Conservation (phyloP, 352 stramenopile species). For the Globisporangium paroecandrum region DNA sequence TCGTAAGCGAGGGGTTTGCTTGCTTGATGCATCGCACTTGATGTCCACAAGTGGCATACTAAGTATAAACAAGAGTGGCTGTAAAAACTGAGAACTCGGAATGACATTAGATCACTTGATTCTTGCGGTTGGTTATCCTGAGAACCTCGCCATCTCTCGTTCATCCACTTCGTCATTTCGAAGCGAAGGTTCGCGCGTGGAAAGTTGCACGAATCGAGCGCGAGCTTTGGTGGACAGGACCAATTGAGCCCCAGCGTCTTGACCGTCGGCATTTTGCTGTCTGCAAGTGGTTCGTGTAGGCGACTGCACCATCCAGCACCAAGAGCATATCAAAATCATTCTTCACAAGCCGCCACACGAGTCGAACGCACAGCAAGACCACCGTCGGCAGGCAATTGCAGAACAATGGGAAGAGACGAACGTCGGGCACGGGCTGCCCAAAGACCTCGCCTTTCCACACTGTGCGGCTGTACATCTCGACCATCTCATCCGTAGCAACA, state of each 20-base stretch:
- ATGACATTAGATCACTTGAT: too few species aligned
- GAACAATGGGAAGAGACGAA: constrained; percentile 26
- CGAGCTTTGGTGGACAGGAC: too few species aligned
- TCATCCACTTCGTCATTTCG: too few species aligned
- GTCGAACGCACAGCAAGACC: constrained; percentile 18
- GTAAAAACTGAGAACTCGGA: too few species aligned
- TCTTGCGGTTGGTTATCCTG: too few species aligned
- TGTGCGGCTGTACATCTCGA: constrained; percentile 20
- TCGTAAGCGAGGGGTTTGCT: too few species aligned
- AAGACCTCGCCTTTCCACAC: constrained; percentile 9
- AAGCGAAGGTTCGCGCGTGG: too few species aligned
- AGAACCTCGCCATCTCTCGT: too few species aligned
- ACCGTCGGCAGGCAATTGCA: constrained; percentile 21
- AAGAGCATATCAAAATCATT: constrained; percentile 20
- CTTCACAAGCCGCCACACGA: constrained; percentile 22
- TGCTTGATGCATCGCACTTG: too few species aligned
- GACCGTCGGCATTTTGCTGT: background rate
- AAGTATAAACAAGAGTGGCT: too few species aligned
- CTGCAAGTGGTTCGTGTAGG: constrained; percentile 18
- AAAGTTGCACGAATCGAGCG: background rate
- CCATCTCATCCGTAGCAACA: constrained; percentile 11
- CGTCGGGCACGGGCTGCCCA: background rate
- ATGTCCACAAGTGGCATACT: too few species aligned
- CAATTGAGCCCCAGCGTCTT: constrained; percentile 3
- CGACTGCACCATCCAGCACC: constrained; percentile 23